These are phyloP conservation scores for Alternaria sp. DNA, from an alignment of 2,329 filamentous ascomycete genomes.

Conservation along the genomic window DNA sequence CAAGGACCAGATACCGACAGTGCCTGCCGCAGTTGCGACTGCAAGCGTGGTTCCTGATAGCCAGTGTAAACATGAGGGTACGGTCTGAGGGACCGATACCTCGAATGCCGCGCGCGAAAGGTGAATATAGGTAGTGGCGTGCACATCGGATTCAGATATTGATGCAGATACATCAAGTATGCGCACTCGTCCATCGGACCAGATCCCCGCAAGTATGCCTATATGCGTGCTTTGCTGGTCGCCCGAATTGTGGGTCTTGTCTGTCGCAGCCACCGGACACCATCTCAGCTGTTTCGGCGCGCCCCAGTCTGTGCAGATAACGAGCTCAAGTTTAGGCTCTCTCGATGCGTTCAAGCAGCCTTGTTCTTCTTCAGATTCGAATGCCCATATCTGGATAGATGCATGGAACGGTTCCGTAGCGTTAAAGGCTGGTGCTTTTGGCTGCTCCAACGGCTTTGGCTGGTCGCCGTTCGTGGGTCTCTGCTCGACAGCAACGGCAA, in stretches of 20 bases:
- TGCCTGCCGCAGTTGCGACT: slow-evolving; percentile 65
- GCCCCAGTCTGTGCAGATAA: slow-evolving; percentile 67
- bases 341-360: slow-evolving; percentile 55
- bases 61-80: slow-evolving; percentile 67
- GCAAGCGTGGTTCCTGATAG: slow-evolving; percentile 64
- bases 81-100: slow-evolving; percentile 58
- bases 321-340: slow-evolving; percentile 58
- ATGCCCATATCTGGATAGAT: slow-evolving; percentile 67
- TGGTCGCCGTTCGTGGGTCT: slow-evolving; percentile 25
- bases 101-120: slow-evolving; percentile 61
- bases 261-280: slow-evolving; percentile 59
- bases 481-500: slow-evolving; percentile 59
- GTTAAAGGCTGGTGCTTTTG: slow-evolving; percentile 59
- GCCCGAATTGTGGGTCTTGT: slow-evolving; percentile 32
- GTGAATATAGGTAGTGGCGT: slow-evolving; percentile 49
- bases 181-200: slow-evolving; percentile 65
- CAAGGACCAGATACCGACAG: slow-evolving; percentile 63
- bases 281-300: slow-evolving; percentile 64
- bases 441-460: slow-evolving; percentile 43
- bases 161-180: slow-evolving; percentile 60
- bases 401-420: slow-evolving; percentile 59
- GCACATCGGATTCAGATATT: slow-evolving; percentile 12
- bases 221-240: slow-evolving; percentile 49
- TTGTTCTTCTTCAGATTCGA: slow-evolving; percentile 52
- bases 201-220: slow-evolving; percentile 65